Percentiles rank a stretch among this genome's conserved stretches.
Conservation (phyloP, 2,329 filamentous ascomycete genomes). For the Botryosphaeria agaves region DNA sequence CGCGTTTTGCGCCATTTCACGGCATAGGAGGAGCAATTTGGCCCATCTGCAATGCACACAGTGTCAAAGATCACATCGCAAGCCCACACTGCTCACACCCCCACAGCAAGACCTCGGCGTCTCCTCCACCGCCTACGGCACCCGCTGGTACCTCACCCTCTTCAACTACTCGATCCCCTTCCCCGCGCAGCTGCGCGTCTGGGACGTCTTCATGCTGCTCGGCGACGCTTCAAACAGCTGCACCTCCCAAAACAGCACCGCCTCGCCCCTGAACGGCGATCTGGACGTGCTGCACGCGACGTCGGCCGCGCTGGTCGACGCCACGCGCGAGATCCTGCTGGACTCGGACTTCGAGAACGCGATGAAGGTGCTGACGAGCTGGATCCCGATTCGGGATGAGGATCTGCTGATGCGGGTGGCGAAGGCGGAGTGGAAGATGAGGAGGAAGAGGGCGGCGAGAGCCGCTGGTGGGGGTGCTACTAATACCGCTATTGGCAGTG, state of each 20-base stretch:
- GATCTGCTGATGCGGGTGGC: conserved; percentile 85
- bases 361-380: conserved; percentile 92
- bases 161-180: conserved; percentile 98
- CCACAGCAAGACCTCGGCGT: conserved; percentile 57
- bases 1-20: no score
- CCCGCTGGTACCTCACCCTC: conserved; percentile 89
- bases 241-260: no score
- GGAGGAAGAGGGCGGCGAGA: conserved; percentile 28
- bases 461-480: no score
- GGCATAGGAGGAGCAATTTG: no score
- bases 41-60: no score
- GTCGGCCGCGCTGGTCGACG: conserved; percentile 77
- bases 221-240: conserved; percentile 49
- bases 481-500: no score
- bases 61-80: not conserved
- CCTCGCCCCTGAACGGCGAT: conserved; percentile 36
- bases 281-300: conserved; percentile 83
- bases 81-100: not conserved
- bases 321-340: conserved; percentile 70
- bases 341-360: conserved; percentile 94
- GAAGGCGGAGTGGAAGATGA: conserved; percentile 68
- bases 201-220: conserved; percentile 94
- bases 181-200: conserved; percentile 80
- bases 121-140: conserved; percentile 82
- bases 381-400: conserved; percentile 86